These are phyloP conservation scores for Puccinia sorghi DNA, from an alignment of 1,284 basidiomycete species.

Conservation along the genomic window DNA sequence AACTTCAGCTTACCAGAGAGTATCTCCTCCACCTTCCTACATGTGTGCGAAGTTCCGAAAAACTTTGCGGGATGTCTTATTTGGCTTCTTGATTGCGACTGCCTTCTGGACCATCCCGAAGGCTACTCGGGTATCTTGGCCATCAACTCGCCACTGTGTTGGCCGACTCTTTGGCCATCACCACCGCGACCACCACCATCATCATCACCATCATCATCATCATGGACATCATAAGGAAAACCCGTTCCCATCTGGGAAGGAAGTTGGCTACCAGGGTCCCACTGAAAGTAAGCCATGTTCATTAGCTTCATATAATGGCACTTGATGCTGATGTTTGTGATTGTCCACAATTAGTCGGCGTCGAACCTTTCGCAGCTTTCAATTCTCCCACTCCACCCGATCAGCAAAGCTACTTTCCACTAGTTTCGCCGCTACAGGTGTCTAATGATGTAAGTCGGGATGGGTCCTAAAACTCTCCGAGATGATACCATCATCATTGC, in stretches of 20 bases:
- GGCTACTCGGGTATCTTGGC: constrained; percentile 16
- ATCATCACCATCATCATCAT: constrained; percentile 15
- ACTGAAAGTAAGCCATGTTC: constrained; percentile 13
- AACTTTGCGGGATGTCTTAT: constrained; percentile 34
- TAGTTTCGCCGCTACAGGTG: constrained; percentile 26
- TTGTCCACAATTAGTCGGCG: constrained; percentile 6
- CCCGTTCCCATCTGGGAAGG: constrained; percentile 22
- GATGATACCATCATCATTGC: neutral
- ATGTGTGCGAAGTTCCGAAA: constrained; percentile 1
- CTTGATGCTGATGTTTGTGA: too few species aligned
- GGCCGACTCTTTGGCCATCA: constrained; percentile 14
- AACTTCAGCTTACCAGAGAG: neutral
- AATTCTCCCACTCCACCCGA: constrained; percentile 5
- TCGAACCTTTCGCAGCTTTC: constrained; percentile 41
- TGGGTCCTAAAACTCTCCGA: neutral
- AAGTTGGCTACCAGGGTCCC: constrained; percentile 29
- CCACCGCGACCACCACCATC: neutral
- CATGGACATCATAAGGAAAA: neutral
- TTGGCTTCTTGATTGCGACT: constrained; percentile 42
- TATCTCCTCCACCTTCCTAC: neutral
- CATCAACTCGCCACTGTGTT: constrained; percentile 14
- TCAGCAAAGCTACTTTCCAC: constrained; percentile 35
- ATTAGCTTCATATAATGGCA: neutral
- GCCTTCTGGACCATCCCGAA: constrained; percentile 36
- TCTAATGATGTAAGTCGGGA: constrained; percentile 17